Evolutionary conservation across 2,329 filamentous ascomycete genomes (phyloP).

Genomic region (Rutstroemia sp.): DNA sequence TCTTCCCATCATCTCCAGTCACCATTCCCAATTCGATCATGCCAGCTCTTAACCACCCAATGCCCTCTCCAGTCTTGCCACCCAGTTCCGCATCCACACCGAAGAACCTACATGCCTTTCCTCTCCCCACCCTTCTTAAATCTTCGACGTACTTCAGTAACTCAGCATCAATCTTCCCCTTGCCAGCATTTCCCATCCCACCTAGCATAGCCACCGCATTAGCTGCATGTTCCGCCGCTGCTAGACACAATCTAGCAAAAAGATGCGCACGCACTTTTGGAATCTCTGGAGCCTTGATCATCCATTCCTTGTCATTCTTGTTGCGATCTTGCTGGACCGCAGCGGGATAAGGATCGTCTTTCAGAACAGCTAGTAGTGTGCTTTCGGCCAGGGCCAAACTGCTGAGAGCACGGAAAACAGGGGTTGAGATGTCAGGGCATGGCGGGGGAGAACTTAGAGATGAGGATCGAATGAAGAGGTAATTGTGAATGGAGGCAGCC

Average conservation of each 20-base stretch:
- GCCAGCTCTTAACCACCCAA: conserved; percentile 79
- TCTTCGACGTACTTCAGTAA: conserved; percentile 70
- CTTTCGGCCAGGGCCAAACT: conserved; percentile 77
- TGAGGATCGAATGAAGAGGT: conserved; percentile 54
- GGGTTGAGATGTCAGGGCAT: conserved; percentile 45
- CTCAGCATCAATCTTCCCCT: conserved; percentile 52
- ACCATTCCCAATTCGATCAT: conserved; percentile 64
- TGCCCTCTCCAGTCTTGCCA: conserved; percentile 73
- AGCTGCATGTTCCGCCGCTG: conserved; percentile 79
- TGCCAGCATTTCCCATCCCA: conserved; percentile 31
- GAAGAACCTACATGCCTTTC: conserved; percentile 83
- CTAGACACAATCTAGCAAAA: conserved; percentile 80
- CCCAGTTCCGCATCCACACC: conserved; percentile 81
- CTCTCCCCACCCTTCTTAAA: conserved; percentile 65
- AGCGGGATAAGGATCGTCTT: conserved; percentile 88
- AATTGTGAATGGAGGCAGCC: conserved; percentile 70
- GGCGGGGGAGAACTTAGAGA: conserved; percentile 32
- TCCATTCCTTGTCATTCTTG: conserved; percentile 84
- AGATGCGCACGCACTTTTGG: conserved; percentile 83
- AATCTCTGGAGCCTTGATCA: conserved; percentile 84
- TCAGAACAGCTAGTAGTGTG: conserved; percentile 80
- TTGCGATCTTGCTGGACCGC: conserved; percentile 76
- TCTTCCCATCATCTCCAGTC: conserved; percentile 42
- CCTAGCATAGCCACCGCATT: conserved; percentile 53
- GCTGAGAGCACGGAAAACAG: conserved; percentile 48